Conservation (phyloP, 2,329 filamentous ascomycete genomes). For the Pestalotiopsis sp. region DNA sequence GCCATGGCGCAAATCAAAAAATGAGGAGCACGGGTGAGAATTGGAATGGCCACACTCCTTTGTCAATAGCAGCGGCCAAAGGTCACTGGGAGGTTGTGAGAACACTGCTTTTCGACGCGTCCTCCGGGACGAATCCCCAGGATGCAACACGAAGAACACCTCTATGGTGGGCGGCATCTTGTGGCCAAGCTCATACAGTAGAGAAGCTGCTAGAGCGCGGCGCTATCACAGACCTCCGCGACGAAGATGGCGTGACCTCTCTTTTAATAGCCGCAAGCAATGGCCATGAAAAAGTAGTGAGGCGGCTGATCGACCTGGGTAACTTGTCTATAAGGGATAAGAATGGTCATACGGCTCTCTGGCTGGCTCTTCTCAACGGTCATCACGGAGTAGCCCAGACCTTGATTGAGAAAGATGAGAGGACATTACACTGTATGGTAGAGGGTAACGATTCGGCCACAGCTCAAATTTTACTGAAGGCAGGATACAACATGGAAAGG, state of each 20-base stretch:
- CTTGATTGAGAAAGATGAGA: background rate
- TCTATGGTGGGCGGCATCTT: background rate
- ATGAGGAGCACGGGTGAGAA: background rate
- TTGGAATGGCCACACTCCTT: background rate
- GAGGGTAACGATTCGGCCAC: background rate
- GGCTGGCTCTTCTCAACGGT: background rate
- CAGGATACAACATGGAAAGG: background rate
- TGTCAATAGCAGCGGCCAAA: background rate
- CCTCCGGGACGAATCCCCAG: no score
- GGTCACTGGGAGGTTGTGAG: background rate
- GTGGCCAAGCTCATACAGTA: background rate
- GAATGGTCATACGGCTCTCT: background rate
- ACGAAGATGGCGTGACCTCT: background rate
- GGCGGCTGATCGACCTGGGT: background rate
- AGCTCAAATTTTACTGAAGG: background rate
- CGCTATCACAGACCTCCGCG: background rate
- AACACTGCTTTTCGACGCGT: background rate
- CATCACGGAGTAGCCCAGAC: background rate
- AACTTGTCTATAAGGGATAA: background rate
- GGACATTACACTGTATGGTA: background rate
- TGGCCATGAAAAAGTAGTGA: background rate
- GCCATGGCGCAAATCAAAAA: background rate
- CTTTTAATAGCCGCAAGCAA: background rate
- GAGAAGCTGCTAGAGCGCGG: background rate
- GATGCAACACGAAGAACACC: background rate